Conservation (phyloP, 169 alveolate genomes). For the Plasmodium vivax region DNA sequence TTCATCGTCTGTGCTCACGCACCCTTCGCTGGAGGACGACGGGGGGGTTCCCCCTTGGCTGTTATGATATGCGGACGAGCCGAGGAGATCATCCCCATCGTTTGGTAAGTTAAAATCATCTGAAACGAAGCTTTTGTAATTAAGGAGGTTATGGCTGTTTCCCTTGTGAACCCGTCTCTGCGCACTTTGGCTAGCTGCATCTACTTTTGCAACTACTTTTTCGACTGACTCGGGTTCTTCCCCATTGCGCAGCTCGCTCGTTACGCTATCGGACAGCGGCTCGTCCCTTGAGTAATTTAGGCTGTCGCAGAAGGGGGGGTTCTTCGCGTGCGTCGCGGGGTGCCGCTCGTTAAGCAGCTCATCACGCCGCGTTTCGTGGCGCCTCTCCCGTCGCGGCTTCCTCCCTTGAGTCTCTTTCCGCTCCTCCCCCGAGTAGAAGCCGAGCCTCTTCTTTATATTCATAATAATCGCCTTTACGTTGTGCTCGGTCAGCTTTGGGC, state of each 20-base stretch:
- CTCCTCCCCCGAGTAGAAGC: constrained; percentile 40
- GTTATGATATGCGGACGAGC: background rate
- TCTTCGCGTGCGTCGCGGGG: background rate
- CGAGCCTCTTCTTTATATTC: constrained; percentile 53
- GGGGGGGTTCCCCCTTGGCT: background rate
- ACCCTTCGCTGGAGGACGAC: background rate
- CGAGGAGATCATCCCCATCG: background rate
- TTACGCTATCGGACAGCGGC: background rate
- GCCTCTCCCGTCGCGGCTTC: background rate
- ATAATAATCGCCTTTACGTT: constrained; percentile 49
- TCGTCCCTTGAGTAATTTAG: constrained; percentile 19
- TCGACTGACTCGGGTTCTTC: background rate
- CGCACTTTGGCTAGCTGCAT: background rate
- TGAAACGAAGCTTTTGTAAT: background rate
- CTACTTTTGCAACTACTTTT: background rate
- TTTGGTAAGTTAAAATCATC: background rate
- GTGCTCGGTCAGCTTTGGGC: background rate
- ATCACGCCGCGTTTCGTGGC: background rate
- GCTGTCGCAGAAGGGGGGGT: background rate
- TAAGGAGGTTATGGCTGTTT: background rate
- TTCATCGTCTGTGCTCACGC: background rate
- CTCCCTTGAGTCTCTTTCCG: background rate
- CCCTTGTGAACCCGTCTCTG: background rate
- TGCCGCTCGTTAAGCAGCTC: background rate
- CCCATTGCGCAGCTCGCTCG: background rate